These are phyloP conservation scores for Ustilago nuda DNA, from an alignment of 1,284 basidiomycete species.

Conservation along the genomic window DNA sequence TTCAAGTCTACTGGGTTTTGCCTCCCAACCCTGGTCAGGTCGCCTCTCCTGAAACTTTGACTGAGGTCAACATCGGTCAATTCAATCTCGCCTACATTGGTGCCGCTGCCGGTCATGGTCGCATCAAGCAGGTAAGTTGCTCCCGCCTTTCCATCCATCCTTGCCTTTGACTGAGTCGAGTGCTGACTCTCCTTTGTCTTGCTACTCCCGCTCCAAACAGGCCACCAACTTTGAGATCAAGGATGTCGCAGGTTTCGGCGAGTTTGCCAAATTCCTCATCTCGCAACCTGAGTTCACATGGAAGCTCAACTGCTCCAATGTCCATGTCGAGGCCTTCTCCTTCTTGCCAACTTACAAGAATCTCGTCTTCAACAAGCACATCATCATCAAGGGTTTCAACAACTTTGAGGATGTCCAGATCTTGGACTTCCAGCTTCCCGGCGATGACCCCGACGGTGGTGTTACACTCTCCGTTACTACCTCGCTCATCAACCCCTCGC, in stretches of 20 bases:
- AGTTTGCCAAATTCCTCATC: constrained; percentile 73
- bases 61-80: constrained; percentile 66
- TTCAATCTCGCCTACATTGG: constrained; percentile 63
- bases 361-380: constrained; percentile 56
- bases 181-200: constrained; percentile 4
- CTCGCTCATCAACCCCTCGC: constrained; percentile 77
- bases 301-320: constrained; percentile 75
- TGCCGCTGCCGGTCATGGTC: constrained; percentile 68
- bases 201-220: constrained; percentile 12
- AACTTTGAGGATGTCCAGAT: constrained; percentile 77
- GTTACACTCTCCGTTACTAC: constrained; percentile 77
- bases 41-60: constrained; percentile 46
- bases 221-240: constrained; percentile 67
- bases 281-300: constrained; percentile 79
- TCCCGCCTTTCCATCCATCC: not conserved
- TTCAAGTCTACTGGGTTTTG: constrained; percentile 68
- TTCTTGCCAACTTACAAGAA: constrained; percentile 64
- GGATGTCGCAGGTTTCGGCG: constrained; percentile 64
- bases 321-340: constrained; percentile 77
- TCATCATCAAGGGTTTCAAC: constrained; percentile 74
- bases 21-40: constrained; percentile 52
- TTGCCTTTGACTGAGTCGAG: not conserved
- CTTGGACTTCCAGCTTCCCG: constrained; percentile 78
- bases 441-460: constrained; percentile 78
- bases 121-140: constrained; percentile 66